phyloP scores from a whole-genome alignment of 768 basidiomycete genomes.

The Hortiboletus campestris region DNA sequence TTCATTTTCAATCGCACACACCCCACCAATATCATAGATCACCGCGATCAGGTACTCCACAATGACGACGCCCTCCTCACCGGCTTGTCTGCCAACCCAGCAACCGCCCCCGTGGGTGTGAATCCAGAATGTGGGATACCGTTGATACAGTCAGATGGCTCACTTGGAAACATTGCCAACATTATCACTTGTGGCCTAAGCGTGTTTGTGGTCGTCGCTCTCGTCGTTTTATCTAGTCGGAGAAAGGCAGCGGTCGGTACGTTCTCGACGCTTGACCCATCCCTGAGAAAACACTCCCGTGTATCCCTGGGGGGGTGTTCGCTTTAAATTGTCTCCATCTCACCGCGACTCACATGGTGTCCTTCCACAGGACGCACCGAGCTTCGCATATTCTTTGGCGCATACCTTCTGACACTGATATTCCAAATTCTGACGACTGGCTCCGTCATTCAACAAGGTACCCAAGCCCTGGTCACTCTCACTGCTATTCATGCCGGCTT shows the following conservation, averaged over 20 bases:
- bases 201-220: constrained; percentile 52
- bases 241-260: constrained; percentile 87
- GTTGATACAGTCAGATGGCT: constrained; percentile 52
- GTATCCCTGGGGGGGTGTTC: not conserved
- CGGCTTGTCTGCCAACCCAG: constrained; percentile 43
- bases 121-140: constrained; percentile 80
- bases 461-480: constrained; percentile 63
- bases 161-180: constrained; percentile 83
- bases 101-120: constrained; percentile 75
- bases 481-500: constrained; percentile 78
- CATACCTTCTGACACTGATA: constrained; percentile 71
- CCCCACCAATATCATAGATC: constrained; percentile 16
- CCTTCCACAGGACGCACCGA: constrained; percentile 59
- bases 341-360: constrained; percentile 1
- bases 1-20: constrained; percentile 9
- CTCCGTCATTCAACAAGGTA: constrained; percentile 75
- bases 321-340: not conserved
- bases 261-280: constrained; percentile 26
- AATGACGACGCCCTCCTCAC: constrained; percentile 33
- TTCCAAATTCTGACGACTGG: constrained; percentile 83
- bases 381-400: constrained; percentile 58
- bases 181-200: constrained; percentile 78
- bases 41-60: constrained; percentile 40
- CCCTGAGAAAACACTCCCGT: not conserved
- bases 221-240: constrained; percentile 58